Conservation (phyloP, 2,329 filamentous ascomycete genomes). For the Onygenales sp. region DNA sequence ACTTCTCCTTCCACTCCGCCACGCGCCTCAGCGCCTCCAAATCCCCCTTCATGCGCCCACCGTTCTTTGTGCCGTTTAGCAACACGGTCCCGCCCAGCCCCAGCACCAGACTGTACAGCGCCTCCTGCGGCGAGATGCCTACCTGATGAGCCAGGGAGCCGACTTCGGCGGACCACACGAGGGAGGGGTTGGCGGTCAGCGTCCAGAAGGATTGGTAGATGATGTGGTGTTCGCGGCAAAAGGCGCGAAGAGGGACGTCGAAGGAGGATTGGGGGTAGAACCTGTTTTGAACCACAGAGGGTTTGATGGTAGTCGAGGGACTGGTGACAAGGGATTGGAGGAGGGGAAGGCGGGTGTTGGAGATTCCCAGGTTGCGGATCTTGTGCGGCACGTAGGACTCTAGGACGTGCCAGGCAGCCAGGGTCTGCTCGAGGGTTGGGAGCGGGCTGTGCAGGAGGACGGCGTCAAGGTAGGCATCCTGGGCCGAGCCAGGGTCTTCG, state of each 20-base stretch:
- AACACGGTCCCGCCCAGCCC: slow-evolving; percentile 41
- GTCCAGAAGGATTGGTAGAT: slow-evolving; percentile 55
- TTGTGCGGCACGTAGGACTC: slow-evolving; percentile 55
- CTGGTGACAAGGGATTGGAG: slow-evolving; percentile 43
- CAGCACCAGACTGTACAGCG: slow-evolving; percentile 49
- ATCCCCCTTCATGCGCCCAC: slow-evolving; percentile 44
- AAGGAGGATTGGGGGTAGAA: slow-evolving; percentile 54
- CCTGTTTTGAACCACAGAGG: slow-evolving; percentile 64
- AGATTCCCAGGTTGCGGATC: slow-evolving; percentile 63
- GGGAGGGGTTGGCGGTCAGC: slow-evolving; percentile 46
- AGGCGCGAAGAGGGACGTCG: slow-evolving; percentile 51
- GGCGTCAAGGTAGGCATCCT: slow-evolving; percentile 47
- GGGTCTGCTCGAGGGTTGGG: slow-evolving; percentile 41
- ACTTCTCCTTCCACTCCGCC: slow-evolving; percentile 33
- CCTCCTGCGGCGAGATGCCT: slow-evolving; percentile 36
- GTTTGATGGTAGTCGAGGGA: slow-evolving; percentile 39
- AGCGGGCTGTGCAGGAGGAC: slow-evolving; percentile 52
- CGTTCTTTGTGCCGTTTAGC: slow-evolving; percentile 49
- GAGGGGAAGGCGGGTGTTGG: slow-evolving; percentile 55
- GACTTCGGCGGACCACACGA: slow-evolving; percentile 42
- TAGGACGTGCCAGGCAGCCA: slow-evolving; percentile 57
- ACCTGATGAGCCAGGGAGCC: slow-evolving; percentile 37
- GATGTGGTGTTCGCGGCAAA: slow-evolving; percentile 44
- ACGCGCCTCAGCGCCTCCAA: slow-evolving; percentile 35
- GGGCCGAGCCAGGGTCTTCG: slow-evolving; percentile 17